Conservation (phyloP, 1,139 yeast species). For the Saccharomyces hybrid region DNA sequence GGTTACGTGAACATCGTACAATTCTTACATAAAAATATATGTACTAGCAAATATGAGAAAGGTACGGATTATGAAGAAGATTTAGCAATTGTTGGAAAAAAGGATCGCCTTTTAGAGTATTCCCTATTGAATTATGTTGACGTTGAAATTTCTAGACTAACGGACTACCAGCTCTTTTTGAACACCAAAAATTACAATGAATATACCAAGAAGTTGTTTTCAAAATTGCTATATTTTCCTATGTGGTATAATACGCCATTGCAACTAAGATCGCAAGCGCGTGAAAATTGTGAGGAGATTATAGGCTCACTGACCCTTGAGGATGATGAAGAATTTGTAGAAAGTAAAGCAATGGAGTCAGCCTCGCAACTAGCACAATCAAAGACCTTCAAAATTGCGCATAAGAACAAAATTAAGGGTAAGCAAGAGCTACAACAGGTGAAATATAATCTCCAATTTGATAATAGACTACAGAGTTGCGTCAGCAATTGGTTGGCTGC, state of each 20-base stretch:
- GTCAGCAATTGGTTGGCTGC: slow-evolving; percentile 18
- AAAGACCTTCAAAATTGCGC: slow-evolving; percentile 21
- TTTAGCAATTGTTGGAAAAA: not conserved
- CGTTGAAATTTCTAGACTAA: slow-evolving; percentile 21
- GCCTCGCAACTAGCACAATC: slow-evolving; percentile 24
- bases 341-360: slow-evolving; percentile 8
- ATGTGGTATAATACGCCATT: slow-evolving; percentile 77
- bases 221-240: slow-evolving; percentile 63
- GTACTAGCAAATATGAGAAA: not conserved
- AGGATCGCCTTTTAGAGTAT: slow-evolving; percentile 11
- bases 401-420: slow-evolving; percentile 13
- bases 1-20: slow-evolving; percentile 47
- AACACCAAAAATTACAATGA: slow-evolving; percentile 56
- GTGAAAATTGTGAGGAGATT: slow-evolving; percentile 35
- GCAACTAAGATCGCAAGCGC: slow-evolving; percentile 43
- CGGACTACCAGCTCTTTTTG: slow-evolving; percentile 55
- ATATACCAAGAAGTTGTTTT: slow-evolving; percentile 54
- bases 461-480: slow-evolving; percentile 13
- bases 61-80: slow-evolving; percentile 1
- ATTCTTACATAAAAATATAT: slow-evolving; percentile 23
- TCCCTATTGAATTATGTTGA: slow-evolving; percentile 21
- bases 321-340: slow-evolving; percentile 11
- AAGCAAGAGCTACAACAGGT: slow-evolving; percentile 39
- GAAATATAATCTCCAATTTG: slow-evolving; percentile 39
- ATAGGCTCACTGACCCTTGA: slow-evolving; percentile 17